Evolutionary conservation across 2,329 filamentous ascomycete species (phyloP), one percentile per base, ranked within the genome.

Genomic region (Dissoconium aciculare): DNA sequence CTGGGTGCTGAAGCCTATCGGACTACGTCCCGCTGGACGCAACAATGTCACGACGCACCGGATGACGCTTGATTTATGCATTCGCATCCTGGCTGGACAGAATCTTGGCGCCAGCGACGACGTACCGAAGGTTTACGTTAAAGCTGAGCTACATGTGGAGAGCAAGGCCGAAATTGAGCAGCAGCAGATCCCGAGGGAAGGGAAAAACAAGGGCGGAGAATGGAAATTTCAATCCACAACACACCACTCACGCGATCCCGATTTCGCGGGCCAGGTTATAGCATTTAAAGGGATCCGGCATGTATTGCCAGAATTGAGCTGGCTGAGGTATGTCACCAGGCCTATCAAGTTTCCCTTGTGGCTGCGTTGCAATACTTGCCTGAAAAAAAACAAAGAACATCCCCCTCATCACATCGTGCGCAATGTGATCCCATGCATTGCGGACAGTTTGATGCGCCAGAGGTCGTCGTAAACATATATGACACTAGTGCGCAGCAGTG

Each of bases 1-100:
- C 24, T 94, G 82, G 80, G 72, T 85, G 2, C 64, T 89, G 38
- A 94, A 94, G 56, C 84, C 85, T 0, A 53, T 66, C 17, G 77
- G 77, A 11, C 89, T 84, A 52, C 75, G 73, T 28, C 57, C 53
- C 38, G 45, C 36, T 10, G 28, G 35, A 13, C 33, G 30, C 31
- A 23, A 37, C 19, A 27, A 37, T 27, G 36, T 31, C 19, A 32
- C 41, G 19, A 33, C 42, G 5, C 32, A 39, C 16, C 36, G 42
- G 12, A 43, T 36, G n/a, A 40, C 35, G 5, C 56, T 92, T 16
- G 67, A 78, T 42, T 61, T 93, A 5, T 65, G 59, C 28, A 74
- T 93, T 40, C 78, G 73, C 17, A 57, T 93, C 15, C 66, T 83
- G 35, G 81, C 80, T 4, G 85, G 73, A 2, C 81, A 91, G 51